phyloP scores from a whole-genome alignment of 352 stramenopile species.

The Thraustochytrium sp. region DNA sequence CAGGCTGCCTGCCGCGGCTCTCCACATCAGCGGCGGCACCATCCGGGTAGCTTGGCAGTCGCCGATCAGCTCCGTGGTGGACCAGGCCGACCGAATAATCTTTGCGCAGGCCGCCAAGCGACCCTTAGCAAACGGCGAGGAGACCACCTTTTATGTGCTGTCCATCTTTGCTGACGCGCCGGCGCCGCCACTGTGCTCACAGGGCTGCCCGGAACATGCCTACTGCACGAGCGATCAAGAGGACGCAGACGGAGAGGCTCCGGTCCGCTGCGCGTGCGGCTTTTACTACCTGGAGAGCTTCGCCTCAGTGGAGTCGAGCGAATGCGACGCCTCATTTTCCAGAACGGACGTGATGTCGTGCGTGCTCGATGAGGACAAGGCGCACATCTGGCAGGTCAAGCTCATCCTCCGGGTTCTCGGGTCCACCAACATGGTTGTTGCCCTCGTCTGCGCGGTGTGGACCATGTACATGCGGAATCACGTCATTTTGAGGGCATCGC shows the following conservation, averaged over 20 bases:
- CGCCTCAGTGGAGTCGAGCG: no score
- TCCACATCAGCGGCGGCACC: background rate
- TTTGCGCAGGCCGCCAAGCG: background rate
- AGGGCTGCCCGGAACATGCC: background rate
- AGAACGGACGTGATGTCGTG: no score
- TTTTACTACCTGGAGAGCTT: conserved; percentile 18
- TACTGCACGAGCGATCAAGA: background rate
- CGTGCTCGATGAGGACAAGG: no score
- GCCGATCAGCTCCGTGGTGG: background rate
- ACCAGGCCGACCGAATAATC: background rate
- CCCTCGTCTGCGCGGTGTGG: background rate
- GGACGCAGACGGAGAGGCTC: background rate
- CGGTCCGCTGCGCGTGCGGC: background rate
- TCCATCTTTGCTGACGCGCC: background rate
- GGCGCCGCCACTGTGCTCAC: background rate
- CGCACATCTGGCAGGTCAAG: no score
- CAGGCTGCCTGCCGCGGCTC: background rate
- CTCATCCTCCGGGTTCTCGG: background rate
- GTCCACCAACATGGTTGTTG: background rate
- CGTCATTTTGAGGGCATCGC: background rate
- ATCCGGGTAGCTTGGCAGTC: background rate
- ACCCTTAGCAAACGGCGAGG: background rate
- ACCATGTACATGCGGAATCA: background rate
- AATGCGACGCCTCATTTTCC: no score
- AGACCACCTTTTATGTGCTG: background rate